Evolutionary conservation across 2,329 filamentous ascomycete genomes (phyloP), one percentile per base, ranked within the genome.

Genomic region (Aspergillus sp.): DNA sequence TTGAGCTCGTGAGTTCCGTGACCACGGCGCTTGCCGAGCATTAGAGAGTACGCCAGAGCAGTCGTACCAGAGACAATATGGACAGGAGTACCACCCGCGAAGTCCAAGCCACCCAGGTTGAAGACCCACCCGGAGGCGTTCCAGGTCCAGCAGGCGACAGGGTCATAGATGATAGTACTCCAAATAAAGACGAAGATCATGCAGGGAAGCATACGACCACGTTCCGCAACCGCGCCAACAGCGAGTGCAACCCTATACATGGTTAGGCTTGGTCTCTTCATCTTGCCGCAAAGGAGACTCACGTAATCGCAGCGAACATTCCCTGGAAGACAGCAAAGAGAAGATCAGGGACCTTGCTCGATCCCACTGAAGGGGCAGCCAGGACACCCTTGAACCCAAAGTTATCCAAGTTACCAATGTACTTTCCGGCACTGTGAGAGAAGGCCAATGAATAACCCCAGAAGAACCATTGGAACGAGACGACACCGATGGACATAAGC

Each of bases 121-220:
- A 85, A 90, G 13, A 89, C 87, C 93, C 93, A 97, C 23, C 93
- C 93, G 34, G 82, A 81, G 0, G 90, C 78, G 75, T 96, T 96
- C 93, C 93, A 97, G 8, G 91, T 96, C 93, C 93, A 97, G 84
- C 92, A 96, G 50, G 93, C 93, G 73, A 97, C 93, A 2, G 92
- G 91, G 71, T 97, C 92, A 78, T 97, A 97, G 74, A 97, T 90
- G 62, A 96, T 74, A 5, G 93, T 97, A 1, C 90, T 85, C 93
- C 93, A 97, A 75, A 96, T 81, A 73, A 97, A 94, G 89, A 96
- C 95, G 83, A 96, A 96, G 72, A 96, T 83, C 68, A 96, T 87
- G 75, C 90, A 93, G 13, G 93, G 92, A 6, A 95, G 86, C 88
- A 96, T 93, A 64, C 92, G 88, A 64, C 93, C 93, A 68, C 93